A percentile compares a stretch with the other conserved stretches of the same genome.
phyloP scores from a whole-genome alignment of 352 stramenopile genomes.

The Globisporangium cylindrosporum region DNA sequence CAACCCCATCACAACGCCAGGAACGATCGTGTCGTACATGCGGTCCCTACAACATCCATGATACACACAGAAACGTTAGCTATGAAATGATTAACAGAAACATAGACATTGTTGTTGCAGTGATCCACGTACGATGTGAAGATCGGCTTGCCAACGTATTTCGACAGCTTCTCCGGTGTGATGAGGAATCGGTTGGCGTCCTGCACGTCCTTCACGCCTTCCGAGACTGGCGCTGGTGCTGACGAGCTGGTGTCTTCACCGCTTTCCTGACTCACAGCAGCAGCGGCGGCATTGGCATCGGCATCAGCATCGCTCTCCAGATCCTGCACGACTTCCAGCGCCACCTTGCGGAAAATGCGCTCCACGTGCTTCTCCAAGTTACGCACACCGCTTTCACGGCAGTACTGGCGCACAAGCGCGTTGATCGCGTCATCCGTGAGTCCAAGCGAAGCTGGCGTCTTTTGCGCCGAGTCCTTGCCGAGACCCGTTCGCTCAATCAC shows the following conservation, averaged over 20 bases:
- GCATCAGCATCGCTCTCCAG: slow-evolving; percentile 40
- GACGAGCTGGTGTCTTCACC: slow-evolving; percentile 25
- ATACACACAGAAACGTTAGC: slow-evolving; percentile 10
- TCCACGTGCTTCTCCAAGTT: slow-evolving; percentile 98
- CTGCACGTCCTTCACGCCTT: slow-evolving; percentile 13
- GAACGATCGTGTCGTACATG: slow-evolving; percentile 94
- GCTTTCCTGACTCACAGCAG: slow-evolving; percentile 33
- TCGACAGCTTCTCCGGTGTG: slow-evolving; percentile 91
- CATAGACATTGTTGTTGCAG: not conserved
- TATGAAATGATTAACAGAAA: not conserved
- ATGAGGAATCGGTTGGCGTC: slow-evolving; percentile 88
- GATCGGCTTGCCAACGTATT: slow-evolving; percentile 98
- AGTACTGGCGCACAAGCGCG: slow-evolving; percentile 91
- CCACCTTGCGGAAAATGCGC: slow-evolving; percentile 98
- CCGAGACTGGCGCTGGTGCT: not conserved
- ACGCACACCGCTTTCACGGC: slow-evolving; percentile 95
- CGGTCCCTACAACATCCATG: slow-evolving; percentile 70
- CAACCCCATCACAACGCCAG: slow-evolving; percentile 98
- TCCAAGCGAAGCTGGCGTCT: slow-evolving; percentile 79
- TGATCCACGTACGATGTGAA: slow-evolving; percentile 88
- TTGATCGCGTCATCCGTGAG: slow-evolving; percentile 94
- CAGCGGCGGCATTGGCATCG: slow-evolving; percentile 10
- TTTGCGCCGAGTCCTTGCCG: slow-evolving; percentile 45
- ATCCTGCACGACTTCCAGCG: slow-evolving; percentile 94
- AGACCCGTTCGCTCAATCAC: slow-evolving; percentile 92